Percentiles rank a stretch among this genome's conserved stretches.
phyloP scores from a whole-genome alignment of 2,329 filamentous ascomycete species.

The Cyphellophora attinorum region DNA sequence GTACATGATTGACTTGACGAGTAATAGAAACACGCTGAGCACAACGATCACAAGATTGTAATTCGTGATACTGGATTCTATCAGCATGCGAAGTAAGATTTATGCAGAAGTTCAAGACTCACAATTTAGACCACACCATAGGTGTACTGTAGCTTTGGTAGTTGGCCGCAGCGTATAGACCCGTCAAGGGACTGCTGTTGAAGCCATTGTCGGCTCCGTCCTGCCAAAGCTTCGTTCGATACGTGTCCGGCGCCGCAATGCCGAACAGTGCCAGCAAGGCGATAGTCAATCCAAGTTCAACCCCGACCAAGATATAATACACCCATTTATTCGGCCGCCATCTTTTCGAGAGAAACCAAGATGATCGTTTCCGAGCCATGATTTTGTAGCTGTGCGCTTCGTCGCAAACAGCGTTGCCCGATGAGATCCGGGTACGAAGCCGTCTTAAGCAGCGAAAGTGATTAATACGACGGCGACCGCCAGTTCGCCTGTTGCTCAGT shows the following conservation, averaged over 20 bases:
- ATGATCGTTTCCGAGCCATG: neutral
- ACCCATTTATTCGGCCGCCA: constrained; percentile 41
- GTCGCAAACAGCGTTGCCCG: too few species aligned
- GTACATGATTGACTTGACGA: constrained; percentile 48
- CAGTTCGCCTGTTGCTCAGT: too few species aligned
- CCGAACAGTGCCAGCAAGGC: constrained; percentile 50
- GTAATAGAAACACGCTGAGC: constrained; percentile 50
- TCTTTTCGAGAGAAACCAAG: constrained; percentile 40
- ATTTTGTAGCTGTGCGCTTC: too few species aligned
- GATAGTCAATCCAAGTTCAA: constrained; percentile 50
- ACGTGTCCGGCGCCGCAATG: constrained; percentile 52
- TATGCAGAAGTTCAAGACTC: constrained; percentile 18
- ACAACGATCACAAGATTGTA: constrained; percentile 55
- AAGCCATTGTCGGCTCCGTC: constrained; percentile 53
- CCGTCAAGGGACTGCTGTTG: constrained; percentile 49
- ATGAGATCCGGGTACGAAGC: too few species aligned
- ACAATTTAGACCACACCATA: constrained; percentile 53
- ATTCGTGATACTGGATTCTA: constrained; percentile 42
- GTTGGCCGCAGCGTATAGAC: constrained; percentile 51
- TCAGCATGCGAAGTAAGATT: neutral
- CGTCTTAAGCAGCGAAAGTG: too few species aligned
- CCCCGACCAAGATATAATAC: constrained; percentile 41
- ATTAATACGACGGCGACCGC: too few species aligned
- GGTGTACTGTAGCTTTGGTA: constrained; percentile 45
- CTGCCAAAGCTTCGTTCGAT: constrained; percentile 52